Base-by-base conservation (phyloP, 305 asterid species). In the Plantago coronopus region DNA sequence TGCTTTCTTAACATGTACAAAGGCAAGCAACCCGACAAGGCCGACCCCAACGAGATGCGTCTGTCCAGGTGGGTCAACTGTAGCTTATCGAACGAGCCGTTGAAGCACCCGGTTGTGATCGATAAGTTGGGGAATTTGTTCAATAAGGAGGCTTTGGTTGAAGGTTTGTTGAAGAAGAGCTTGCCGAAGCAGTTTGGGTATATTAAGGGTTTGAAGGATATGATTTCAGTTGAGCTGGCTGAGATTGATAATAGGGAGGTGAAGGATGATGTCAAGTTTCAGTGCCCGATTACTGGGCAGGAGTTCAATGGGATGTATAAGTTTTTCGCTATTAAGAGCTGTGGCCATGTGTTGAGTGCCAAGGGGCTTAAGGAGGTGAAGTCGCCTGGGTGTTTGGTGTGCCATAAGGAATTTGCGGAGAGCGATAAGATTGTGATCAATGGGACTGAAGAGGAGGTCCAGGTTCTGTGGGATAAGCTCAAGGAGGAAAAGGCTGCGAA, bases 1-100 rank as follows among this genome's bases (percentile, higher is more conserved):
- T 93, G 96, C 59, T 93, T 80, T 66, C 62, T 93, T 31, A 89
- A 89, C 59, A 93, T 93, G 97, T 87, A 93, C 70, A 96, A 96
- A 3, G 74, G n/a, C 14, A 89, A 87, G 69, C 85, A 85, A 66
- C 97, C 95, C 16, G 96, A 89, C 45, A 93, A 85, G 75, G 81
- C 72, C 22, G 96, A 93, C 23, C 97, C 93, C 0, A 81, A 87
- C 44, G 99, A 93, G 75, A 27, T 63, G 78, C 82, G 96, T 29
- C 72, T 93, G 5, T 89, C 96, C 10, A 93, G 76, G 56, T 93
- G 89, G 82, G 34, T 87, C n/a, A 93, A 87, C 56, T 93, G 96
- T n/a, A 74, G 94, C 40, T 78, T 89, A 3, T 89, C 97, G 6
- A 75, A 85, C 27, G 96, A 93, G 81, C 85, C 94, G 38, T 61